Base-by-base conservation (phyloP, 2,329 filamentous ascomycete species). In the Gremmenia infestans region DNA sequence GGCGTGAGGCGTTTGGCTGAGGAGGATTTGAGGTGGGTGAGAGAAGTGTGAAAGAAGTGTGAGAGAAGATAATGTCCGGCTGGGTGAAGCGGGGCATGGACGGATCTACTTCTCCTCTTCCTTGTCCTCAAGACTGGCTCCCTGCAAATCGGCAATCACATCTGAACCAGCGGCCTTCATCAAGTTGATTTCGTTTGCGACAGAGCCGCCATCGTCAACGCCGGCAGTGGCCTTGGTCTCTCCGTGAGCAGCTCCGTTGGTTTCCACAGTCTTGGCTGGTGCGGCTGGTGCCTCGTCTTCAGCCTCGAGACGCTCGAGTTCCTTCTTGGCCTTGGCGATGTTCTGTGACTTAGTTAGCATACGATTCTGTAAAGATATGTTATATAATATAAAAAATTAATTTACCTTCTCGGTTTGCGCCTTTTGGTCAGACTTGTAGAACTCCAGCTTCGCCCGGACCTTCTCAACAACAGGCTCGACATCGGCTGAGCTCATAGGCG, bases 251-350 rank as follows among this genome's bases (percentile, higher is more conserved):
- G 77, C 73, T 56, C 76, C 73, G 59, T 75, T 78, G 63, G 72
- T 70, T 39, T 70, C 74, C n/a, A 71, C 65, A n/a, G 75, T 67
- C 14, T 15, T 17, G 63, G 72, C 74, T 60, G 79, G 78, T 58
- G 57, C 43, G n/a, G 78, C 78, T 59, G 53, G 76, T 54, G 77
- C 74, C 66, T 55, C 76, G 53, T 82, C 81, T 62, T 81, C 78
- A 54, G 86, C 85, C 71, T 97, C 93, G 54, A 97, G 83, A 65
- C 86, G 86, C 71, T 92, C 90, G 61, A 99, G 95, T 74, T 97
- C 91, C 74, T 93, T 93, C 79, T 96, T 88, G 59, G 94, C 94
- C 76, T 97, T 96, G 62, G 91, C 89, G 59, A 97, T 87, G 80
- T 99, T 99, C 94, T 97, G 68, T 69, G 76, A 56, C 63, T 61